Percentiles rank a stretch among this genome's conserved stretches.
phyloP scores from a whole-genome alignment of 257 asterid genomes.

The Solanum stenotomum region DNA sequence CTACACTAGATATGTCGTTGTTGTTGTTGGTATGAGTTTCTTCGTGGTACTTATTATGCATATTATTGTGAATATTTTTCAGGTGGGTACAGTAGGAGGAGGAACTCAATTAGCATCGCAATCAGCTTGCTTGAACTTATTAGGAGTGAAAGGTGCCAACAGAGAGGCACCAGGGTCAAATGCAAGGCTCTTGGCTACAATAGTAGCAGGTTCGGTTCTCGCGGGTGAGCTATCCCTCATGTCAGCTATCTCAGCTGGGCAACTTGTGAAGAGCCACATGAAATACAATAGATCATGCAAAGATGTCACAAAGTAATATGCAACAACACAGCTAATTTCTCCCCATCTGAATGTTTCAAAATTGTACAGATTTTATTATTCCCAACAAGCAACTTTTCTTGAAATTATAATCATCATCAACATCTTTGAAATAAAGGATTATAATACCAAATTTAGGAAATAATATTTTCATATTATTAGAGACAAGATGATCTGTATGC shows the following conservation, averaged over 20 bases:
- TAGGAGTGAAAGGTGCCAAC: constrained; percentile 44
- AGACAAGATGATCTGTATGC: neutral
- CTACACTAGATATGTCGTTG: neutral
- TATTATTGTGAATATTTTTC: neutral
- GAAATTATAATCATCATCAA: neutral
- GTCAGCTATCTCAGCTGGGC: constrained; percentile 47
- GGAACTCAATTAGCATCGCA: constrained; percentile 49
- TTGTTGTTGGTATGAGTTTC: neutral
- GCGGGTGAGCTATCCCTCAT: constrained; percentile 42
- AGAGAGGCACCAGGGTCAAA: constrained; percentile 28
- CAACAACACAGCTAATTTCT: neutral
- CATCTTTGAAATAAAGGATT: neutral
- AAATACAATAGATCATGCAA: constrained; percentile 39
- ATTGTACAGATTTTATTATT: neutral
- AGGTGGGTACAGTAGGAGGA: constrained; percentile 52
- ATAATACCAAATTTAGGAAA: neutral
- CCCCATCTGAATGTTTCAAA: neutral
- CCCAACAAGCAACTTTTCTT: neutral
- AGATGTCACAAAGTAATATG: constrained; percentile 14
- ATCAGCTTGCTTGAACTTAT: constrained; percentile 40
- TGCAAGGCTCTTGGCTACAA: constrained; percentile 37
- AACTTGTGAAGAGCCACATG: constrained; percentile 45
- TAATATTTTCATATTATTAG: neutral
- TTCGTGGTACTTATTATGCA: neutral
- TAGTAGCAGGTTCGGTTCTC: constrained; percentile 42